These are phyloP conservation scores for Amylocystis lapponica DNA, from an alignment of 768 basidiomycete species.

Conservation along the genomic window DNA sequence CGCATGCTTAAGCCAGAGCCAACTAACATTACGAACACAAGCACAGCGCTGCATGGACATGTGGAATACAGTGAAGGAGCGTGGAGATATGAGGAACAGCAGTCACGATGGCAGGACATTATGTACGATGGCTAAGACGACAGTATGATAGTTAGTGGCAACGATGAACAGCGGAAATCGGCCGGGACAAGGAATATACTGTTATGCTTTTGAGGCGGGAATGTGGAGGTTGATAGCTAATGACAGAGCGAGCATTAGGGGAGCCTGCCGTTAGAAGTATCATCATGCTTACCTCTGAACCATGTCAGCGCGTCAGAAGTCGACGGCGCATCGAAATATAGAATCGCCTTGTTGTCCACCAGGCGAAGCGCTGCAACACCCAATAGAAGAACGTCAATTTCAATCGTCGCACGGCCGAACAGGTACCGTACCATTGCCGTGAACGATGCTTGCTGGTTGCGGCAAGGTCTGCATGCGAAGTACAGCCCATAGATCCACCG, in stretches of 20 bases:
- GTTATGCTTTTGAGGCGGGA: constrained; percentile 71
- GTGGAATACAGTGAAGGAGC: constrained; percentile 9
- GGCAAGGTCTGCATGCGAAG: constrained; percentile 91
- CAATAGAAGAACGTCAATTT: constrained; percentile 1
- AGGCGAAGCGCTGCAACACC: constrained; percentile 61
- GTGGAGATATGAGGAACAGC: constrained; percentile 3
- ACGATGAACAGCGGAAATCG: too few species aligned
- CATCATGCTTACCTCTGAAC: constrained; percentile 89
- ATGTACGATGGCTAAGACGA: not conserved
- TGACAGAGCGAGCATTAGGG: too few species aligned
- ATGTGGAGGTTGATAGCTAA: constrained; percentile 87
- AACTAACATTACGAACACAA: constrained; percentile 6
- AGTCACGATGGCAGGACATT: not conserved
- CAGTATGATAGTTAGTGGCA: not conserved
- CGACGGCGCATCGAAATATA: constrained; percentile 83
- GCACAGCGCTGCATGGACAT: too few species aligned
- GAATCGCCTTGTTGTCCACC: constrained; percentile 87
- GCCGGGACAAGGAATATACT: too few species aligned
- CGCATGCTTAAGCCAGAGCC: too few species aligned
- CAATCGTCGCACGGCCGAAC: not conserved
- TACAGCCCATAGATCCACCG: constrained; percentile 94
- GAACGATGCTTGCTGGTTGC: constrained; percentile 85
- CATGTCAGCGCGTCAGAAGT: constrained; percentile 83
- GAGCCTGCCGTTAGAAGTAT: too few species aligned
- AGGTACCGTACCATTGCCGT: constrained; percentile 63